A percentile compares a stretch with the other conserved stretches of the same genome.
Evolutionary conservation across 2,329 filamentous ascomycete species (phyloP).

Genomic region (Aspergillus pseudoglaucus): DNA sequence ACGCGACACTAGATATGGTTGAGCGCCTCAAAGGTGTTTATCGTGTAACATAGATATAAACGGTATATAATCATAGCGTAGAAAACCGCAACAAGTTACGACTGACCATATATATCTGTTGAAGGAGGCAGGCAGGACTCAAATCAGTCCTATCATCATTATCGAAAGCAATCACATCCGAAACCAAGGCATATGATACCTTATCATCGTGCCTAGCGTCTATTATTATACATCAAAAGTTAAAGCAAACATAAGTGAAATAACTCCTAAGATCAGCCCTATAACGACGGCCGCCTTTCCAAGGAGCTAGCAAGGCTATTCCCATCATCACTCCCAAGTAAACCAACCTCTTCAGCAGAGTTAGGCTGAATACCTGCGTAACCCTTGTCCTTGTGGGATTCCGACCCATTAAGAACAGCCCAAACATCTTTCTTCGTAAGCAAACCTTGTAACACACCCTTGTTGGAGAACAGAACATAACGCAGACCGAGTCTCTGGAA

Average conservation of each 20-base stretch:
- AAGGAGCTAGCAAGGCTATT: conserved; percentile 27
- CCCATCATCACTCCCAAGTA: conserved; percentile 30
- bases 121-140: neutral
- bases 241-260: neutral
- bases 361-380: conserved; percentile 21
- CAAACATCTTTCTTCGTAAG: conserved; percentile 97
- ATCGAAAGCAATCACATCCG: neutral
- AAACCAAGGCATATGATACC: neutral
- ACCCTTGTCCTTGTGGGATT: conserved; percentile 41
- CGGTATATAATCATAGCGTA: neutral
- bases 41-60: neutral
- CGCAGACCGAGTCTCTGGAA: conserved; percentile 90
- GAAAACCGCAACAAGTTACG: neutral
- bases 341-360: conserved; percentile 29
- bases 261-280: neutral
- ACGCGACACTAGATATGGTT: neutral
- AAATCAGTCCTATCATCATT: neutral
- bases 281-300: conserved; percentile 26
- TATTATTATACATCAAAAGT: neutral
- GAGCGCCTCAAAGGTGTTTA: neutral
- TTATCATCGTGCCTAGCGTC: neutral
- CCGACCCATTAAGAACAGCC: conserved; percentile 78
- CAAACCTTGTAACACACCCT: conserved; percentile 73
- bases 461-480: conserved; percentile 81
- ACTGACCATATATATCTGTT: too few relatives aligned